These are phyloP conservation scores for Kluyveromyces aestuarii DNA, from an alignment of 805 yeast species.

Conservation along the genomic window DNA sequence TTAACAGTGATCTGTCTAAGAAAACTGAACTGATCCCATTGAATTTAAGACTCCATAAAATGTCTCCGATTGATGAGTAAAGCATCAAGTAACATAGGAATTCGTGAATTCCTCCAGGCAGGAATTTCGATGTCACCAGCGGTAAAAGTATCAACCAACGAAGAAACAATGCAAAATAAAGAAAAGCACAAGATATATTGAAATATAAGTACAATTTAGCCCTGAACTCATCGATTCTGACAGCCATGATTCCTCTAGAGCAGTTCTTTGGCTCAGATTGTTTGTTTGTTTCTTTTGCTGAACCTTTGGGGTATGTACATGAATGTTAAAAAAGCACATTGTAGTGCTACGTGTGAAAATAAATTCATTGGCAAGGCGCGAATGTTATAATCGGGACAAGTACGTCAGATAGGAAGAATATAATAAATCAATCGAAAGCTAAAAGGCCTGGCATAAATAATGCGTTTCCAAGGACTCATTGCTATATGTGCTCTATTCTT, in stretches of 20 bases:
- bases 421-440: too few species aligned
- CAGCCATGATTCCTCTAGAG: neutral
- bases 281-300: neutral
- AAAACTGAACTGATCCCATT: slow-evolving; percentile 14
- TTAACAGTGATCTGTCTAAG: slow-evolving; percentile 13
- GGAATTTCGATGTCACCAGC: slow-evolving; percentile 52
- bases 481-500: too few species aligned
- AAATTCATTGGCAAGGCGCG: neutral
- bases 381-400: neutral
- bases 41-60: slow-evolving; percentile 19
- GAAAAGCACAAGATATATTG: slow-evolving; percentile 17
- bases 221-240: slow-evolving; percentile 2
- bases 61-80: slow-evolving; percentile 13
- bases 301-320: neutral
- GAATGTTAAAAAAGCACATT: neutral
- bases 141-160: slow-evolving; percentile 49
- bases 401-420: neutral
- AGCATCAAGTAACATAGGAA: slow-evolving; percentile 34
- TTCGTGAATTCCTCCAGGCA: slow-evolving; percentile 67
- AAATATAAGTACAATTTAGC: slow-evolving; percentile 21
- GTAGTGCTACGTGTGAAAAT: neutral
- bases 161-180: slow-evolving; percentile 24
- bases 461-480: neutral
- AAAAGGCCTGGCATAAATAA: neutral
- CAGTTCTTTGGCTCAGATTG: neutral